Base-by-base conservation (phyloP, 305 asterid genomes). In the Fraxinus sp. region DNA sequence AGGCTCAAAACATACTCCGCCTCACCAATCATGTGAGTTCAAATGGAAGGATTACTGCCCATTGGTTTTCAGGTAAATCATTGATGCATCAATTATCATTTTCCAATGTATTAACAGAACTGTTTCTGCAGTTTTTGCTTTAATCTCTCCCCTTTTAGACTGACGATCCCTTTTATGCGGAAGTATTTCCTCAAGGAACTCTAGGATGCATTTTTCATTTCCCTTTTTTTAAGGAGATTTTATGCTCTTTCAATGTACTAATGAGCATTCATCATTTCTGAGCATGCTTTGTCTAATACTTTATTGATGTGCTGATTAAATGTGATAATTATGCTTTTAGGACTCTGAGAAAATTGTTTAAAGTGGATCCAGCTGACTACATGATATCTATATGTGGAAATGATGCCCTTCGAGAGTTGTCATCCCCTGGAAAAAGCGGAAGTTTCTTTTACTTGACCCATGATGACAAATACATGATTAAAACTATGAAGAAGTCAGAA, bases 21-120 rank as follows among this genome's bases (percentile, higher is more conserved):
- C 98, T 70, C 99, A 95, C 81, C 98, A 89, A 76, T 94, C 97
- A 18, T 88, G 91, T 74, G 99, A 95, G 35, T 95, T 95, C 88
- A 95, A 88, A 84, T 95, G 97, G 97, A 95, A 95, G 81, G 99
- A 95, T 82, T 95, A 95, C 84, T 93, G 97, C 88, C 99, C 99
- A 3, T 46, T 92, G 80, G 96, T 94, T 85, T 95, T 95, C 93
- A 93, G 98, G 98, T 93, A 75, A 79, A 93, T 78, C 85, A 79
- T 88, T 84, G 79, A 78, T 62, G 16, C 77, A 10, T 55, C 37
- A 0, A 14, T 55, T n/a, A 7, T 30, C 66, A 55, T 16, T 39
- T 39, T 76, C 5, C 79, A 41, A 4, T 22, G 13, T 44, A 22
- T 37, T 22, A 39, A 39, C 59, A 20, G 70, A 18, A 20, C 5